Base-by-base conservation (phyloP, 345 rosid genomes). In the Eucalyptus tenuipes region DNA sequence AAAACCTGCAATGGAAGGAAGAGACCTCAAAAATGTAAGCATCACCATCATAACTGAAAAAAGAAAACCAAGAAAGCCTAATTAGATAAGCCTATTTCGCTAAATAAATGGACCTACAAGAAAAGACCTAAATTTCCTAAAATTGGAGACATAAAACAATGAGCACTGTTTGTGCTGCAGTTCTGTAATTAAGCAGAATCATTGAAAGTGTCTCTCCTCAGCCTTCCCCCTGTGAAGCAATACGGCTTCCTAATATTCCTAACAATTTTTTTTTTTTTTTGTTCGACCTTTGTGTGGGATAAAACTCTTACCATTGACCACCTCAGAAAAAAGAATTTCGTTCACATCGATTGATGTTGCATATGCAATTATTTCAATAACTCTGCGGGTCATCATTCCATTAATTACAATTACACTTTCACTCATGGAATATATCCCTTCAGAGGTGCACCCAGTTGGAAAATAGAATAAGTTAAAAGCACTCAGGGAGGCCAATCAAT, bases 1-100 rank as follows among this genome's bases (percentile, higher is more conserved):
- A 98, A 91, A 88, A 98, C 99, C 99, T 97, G 91, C 71, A 89
- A 48, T 24, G 86, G 48, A 88, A 55, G 85, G 45, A 59, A 55
- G n/a, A 89, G 81, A 27, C 85, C 59, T 15, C 57, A 45, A 53
- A 85, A 31, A 49, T 13, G 29, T 85, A 85, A 37, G 25, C 61
- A 85, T 45, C 84, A 75, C 47, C 44, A 85, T 31, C 57, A 50
- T 18, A 85, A 40, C 55, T 50, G 45, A 29, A 31, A 49, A 48
- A 53, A 57, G 55, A 57, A 53, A 53, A 88, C 29, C 84, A 40
- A 75, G 47, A 75, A 75, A 75, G 47, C 47, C 84, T 40, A 40
- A 40, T 75, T 75, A 40, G 15, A 40, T 75, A 75, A 75, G 44
- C 47, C 84, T 75, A 75, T 75, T 11, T 42, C 1, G 9, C 84